Evolutionary conservation across 2,329 filamentous ascomycete genomes (phyloP), one percentile per base, ranked within the genome.

Genomic region (Pseudogymnoascus sp.): DNA sequence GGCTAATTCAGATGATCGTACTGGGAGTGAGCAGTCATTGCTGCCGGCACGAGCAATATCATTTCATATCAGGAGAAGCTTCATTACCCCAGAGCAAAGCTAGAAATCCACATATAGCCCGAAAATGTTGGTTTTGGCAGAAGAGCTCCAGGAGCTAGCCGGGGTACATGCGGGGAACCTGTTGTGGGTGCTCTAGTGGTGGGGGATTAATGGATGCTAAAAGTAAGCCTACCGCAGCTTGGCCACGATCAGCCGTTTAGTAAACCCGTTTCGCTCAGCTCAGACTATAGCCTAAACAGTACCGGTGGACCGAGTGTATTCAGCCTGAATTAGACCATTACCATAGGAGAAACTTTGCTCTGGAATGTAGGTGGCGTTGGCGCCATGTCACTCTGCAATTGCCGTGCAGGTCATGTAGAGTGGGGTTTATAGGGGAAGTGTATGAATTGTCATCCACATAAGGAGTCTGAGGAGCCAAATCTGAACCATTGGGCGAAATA

Each of bases 381-480:
- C n/a, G 25, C 45, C 25, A 55, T 55, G 45, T 19, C 25, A 30
- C 45, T 33, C n/a, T 55, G 25, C 25, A 55, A 55, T 33, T 55
- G 45, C 45, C 45, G 45, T 55, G 5, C 19, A 12, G 25, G 45
- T 33, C n/a, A 33, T 55, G 14, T 3, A 33, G 45, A 30, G 45
- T 33, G 45, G 45, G 45, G 45, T 55, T 55, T 55, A 19, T 16
- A 19, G n/a, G 45, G n/a, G 25, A 30, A 52, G 4, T 8, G 8
- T 52, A 6, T 33, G 25, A 55, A 33, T 55, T 69, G 14, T 61
- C 70, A 4, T 63, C 25, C 45, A 16, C 30, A 52, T 11, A 22
- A 42, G 19, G 19, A 22, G 39, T 42, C 39, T 5, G 14, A 22
- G 11, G 39, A 23, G 39, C 14, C 39, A 42, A 14, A 52, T 30